Base-by-base conservation (phyloP, 192 early-diverging fungal species). In the Coemansia sp. region DNA sequence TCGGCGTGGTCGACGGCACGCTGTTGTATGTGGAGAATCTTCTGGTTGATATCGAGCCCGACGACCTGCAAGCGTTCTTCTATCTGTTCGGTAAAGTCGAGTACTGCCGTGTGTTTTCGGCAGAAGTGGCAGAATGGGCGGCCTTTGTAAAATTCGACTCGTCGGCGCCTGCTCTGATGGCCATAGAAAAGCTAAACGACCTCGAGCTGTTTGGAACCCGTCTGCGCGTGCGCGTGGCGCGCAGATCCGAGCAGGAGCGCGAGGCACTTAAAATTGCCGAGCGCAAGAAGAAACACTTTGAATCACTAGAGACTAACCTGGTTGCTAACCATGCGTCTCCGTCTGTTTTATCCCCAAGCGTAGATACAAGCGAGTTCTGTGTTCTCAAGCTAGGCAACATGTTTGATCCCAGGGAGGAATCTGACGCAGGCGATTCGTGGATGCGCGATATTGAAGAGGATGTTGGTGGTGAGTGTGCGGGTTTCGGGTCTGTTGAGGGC, bases 51-150 rank as follows among this genome's bases (percentile, higher is more conserved):
- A 78, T 91, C 30, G 85, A 82, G 19, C 80, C 86, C 21, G 78
- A 81, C 22, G 96, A 98, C 72, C 66, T 98, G 53, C 76, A 82
- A 54, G 76, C 79, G 27, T 81, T 92, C 14, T 93, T 96, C 63
- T 89, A 92, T 64, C 77, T 87, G 41, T 91, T 92, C 82, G 96
- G 94, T 3, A 74, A 78, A 1, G 78, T 98, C 15, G 93, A 95
- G 41, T 86, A 84, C 62, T 87, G 94, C 59, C 86, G 86, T 53
- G 67, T 98, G 15, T 87, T 89, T 71, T 87, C 82, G 59, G 89
- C 89, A 57, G 67, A 82, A 0, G 85, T 87, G 6, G 89, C 87
- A 1, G 88, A 25, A 88, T 94, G 82, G 86, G 92, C 55, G 33
- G 71, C 65, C 21, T 54, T 73, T 69, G 56, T 68, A 50, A 84